These are phyloP conservation scores for Pyrenophora tritici-repentis DNA, from an alignment of 2,329 filamentous ascomycete genomes.

Conservation along the genomic window DNA sequence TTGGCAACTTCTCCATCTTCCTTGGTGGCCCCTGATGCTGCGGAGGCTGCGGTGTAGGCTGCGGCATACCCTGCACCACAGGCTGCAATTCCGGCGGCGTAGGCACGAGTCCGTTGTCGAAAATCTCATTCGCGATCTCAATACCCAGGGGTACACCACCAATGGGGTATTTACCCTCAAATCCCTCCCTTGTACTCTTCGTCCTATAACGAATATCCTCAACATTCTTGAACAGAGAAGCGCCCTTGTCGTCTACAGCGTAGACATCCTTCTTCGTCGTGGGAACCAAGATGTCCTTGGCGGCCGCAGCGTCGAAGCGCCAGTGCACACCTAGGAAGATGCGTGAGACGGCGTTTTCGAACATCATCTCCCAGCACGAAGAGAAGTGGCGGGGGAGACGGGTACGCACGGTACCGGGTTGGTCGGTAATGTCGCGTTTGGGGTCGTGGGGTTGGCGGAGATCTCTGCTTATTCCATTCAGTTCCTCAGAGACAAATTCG, in stretches of 20 bases:
- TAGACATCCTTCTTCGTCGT: constrained; percentile 16
- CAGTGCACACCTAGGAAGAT: constrained; percentile 37
- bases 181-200: constrained; percentile 12
- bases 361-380: constrained; percentile 34
- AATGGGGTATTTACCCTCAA: constrained; percentile 12
- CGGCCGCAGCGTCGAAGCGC: constrained; percentile 35
- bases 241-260: constrained; percentile 13
- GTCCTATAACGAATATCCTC: constrained; percentile 18
- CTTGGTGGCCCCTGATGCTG: background rate
- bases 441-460: constrained; percentile 31
- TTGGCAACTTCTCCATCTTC: background rate
- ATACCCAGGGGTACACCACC: constrained; percentile 21
- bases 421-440: constrained; percentile 25
- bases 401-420: constrained; percentile 33
- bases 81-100: constrained; percentile 14
- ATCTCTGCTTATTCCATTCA: constrained; percentile 33
- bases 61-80: too few species aligned
- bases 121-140: constrained; percentile 22
- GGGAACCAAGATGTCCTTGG: constrained; percentile 22
- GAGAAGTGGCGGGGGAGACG: constrained; percentile 22
- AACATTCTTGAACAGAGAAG: constrained; percentile 15
- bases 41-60: too few species aligned
- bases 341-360: constrained; percentile 35
- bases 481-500: constrained; percentile 28
- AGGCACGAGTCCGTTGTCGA: constrained; percentile 9